Evolutionary conservation across 371 early-diverging fungal genomes (phyloP), one percentile per base, ranked within the genome.

Genomic region (Smittium mucronatum): DNA sequence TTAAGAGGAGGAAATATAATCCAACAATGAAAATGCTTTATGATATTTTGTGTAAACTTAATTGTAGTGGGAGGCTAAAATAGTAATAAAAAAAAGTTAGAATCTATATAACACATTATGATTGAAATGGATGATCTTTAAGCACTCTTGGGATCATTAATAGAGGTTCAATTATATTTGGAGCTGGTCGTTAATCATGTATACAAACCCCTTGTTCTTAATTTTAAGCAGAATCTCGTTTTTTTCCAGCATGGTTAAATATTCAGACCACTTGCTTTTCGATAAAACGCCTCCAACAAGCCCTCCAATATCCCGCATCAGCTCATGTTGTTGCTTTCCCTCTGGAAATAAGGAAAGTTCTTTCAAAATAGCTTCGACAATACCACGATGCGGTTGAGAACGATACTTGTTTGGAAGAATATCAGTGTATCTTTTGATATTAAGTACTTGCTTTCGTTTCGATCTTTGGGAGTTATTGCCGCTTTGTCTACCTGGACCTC

Each of bases 201-300:
- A 77, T 72, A 77, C 30, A 21, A 76, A 74, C 1, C 78, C 78
- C 59, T 76, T 77, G 57, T 77, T 76, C 63, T 74, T 77, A 35
- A 77, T 70, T 26, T 74, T 73, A 8, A 63, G 34, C 0, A 77
- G 75, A 2, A 73, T 64, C 26, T 76, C 78, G 0, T 74, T 74
- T 25, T 73, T 70, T 0, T 77, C 75, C 34, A 78, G 69, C 1
- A 76, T 73, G 33, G 79, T 78, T 79, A 78, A 36, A 34, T 78
- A 78, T 60, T 78, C 78, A 31, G 71, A 69, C 30, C 78, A 78
- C 59, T 75, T 75, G 60, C 72, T 75, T 34, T 78, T 73, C 0
- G 76, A 73, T 65, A 78, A 16, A 0, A 71, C 75, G 25, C 69
- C 67, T n/a, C 69, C 34, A n/a, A 68, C 36, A 47, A 47, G 5